Evolutionary conservation across 768 basidiomycete genomes (phyloP).

Genomic region (Russula ochroleuca): DNA sequence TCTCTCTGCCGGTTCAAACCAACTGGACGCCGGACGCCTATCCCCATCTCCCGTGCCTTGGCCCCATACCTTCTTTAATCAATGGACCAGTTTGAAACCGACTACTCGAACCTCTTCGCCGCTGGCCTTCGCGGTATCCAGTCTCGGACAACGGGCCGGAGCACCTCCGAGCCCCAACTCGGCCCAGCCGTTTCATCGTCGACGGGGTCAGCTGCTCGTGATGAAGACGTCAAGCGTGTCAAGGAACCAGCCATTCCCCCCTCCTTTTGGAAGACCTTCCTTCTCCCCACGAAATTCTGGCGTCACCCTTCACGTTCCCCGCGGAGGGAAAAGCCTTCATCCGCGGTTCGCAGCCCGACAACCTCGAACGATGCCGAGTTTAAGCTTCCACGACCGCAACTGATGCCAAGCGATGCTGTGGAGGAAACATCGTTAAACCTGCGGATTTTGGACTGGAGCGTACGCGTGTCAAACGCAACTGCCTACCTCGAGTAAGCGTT

Average conservation of each 20-base stretch:
- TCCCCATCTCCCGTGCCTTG: not conserved
- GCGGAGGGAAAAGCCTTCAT: not conserved
- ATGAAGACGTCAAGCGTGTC: not conserved
- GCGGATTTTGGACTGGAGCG: conserved; percentile 23
- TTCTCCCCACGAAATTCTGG: conserved; percentile 14
- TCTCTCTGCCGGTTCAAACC: not conserved
- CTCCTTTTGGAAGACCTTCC: conserved; percentile 9
- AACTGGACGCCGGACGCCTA: conserved; percentile 6
- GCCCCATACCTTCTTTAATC: not conserved
- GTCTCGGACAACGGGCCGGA: conserved; percentile 9
- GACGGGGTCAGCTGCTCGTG: not conserved
- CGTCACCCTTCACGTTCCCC: not conserved
- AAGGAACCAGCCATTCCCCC: not conserved
- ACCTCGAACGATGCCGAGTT: not conserved
- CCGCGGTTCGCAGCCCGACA: not conserved
- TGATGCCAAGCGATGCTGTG: not conserved
- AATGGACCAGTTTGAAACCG: conserved; percentile 18
- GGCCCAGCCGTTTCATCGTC: not conserved
- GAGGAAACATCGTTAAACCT: conserved; percentile 15
- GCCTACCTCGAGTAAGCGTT: conserved; percentile 8
- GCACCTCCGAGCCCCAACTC: not conserved
- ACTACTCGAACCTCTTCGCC: conserved; percentile 27
- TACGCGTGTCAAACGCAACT: conserved; percentile 5
- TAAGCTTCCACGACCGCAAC: not conserved
- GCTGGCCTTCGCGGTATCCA: conserved; percentile 24